Percentiles rank a stretch among this genome's conserved stretches.
Conservation (phyloP, 192 early-diverging fungal species). For the Entophlyctis luteolus region DNA sequence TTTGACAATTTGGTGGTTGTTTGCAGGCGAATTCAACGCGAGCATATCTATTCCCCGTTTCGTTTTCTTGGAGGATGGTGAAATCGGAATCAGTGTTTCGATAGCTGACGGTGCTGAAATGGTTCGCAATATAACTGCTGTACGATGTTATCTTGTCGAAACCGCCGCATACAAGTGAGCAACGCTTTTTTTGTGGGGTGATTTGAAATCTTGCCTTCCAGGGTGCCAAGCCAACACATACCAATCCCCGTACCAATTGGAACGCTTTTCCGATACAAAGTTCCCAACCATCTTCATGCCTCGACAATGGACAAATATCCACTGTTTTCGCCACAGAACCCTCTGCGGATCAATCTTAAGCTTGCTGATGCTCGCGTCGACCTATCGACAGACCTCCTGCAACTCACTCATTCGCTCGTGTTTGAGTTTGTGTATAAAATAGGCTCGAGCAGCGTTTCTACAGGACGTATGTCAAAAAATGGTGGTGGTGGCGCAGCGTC, state of each 20-base stretch:
- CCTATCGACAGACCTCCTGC: background rate
- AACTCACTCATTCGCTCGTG: slow-evolving; percentile 21
- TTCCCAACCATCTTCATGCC: background rate
- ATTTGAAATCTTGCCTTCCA: background rate
- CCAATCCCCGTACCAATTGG: slow-evolving; percentile 20
- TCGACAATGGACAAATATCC: background rate
- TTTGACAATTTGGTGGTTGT: background rate
- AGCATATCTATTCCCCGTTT: slow-evolving; percentile 13
- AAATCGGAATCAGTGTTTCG: slow-evolving; percentile 3
- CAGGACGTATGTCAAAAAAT: background rate
- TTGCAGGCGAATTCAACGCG: slow-evolving; percentile 18
- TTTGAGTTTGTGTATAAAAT: slow-evolving; percentile 23
- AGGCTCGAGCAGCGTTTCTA: background rate
- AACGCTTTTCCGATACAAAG: slow-evolving; percentile 11
- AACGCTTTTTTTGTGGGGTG: background rate
- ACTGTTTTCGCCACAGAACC: slow-evolving; percentile 17
- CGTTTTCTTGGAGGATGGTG: slow-evolving; percentile 18
- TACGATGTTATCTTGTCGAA: slow-evolving; percentile 21
- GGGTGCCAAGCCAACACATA: slow-evolving; percentile 17
- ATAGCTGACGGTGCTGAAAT: slow-evolving; percentile 12
- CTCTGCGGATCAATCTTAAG: slow-evolving; percentile 13
- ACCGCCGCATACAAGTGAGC: slow-evolving; percentile 9
- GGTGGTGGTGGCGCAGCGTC: background rate
- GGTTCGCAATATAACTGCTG: slow-evolving; percentile 11
- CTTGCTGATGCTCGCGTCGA: slow-evolving; percentile 14